These are phyloP conservation scores for Poa annua DNA, from an alignment of 176 grass and related monocot species.

Conservation along the genomic window DNA sequence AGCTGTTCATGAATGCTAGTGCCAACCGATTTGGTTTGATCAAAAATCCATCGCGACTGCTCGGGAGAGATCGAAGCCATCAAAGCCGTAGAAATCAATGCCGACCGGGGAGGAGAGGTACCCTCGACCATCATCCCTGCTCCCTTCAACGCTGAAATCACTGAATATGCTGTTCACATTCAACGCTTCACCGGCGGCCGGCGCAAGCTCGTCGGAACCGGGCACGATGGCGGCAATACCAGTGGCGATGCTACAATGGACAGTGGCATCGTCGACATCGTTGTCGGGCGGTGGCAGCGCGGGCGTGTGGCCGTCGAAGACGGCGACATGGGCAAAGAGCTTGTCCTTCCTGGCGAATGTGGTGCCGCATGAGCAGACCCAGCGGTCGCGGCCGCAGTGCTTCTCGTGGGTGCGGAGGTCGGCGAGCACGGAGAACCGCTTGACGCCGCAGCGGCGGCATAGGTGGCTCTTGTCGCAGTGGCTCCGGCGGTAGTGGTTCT, in stretches of 20 bases:
- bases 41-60: conserved; percentile 46
- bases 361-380: conserved; percentile 88
- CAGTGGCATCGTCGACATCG: not conserved
- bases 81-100: conserved; percentile 49
- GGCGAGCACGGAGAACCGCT: conserved; percentile 90
- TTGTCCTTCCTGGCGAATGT: conserved; percentile 96
- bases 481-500: conserved; percentile 94
- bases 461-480: conserved; percentile 87
- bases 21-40: conserved; percentile 5
- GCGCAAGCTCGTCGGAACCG: not conserved
- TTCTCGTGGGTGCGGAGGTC: conserved; percentile 95
- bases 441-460: conserved; percentile 77
- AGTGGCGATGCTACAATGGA: no score
- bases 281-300: conserved; percentile 38
- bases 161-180: conserved; percentile 22
- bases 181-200: not conserved
- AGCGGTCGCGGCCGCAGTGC: conserved; percentile 76
- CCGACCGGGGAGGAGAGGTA: conserved; percentile 38
- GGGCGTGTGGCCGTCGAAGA: conserved; percentile 84
- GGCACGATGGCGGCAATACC: not conserved
- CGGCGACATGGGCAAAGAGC: conserved; percentile 78
- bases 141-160: not conserved
- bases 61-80: conserved; percentile 52
- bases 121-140: not conserved
- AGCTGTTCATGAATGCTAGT: conserved; percentile 1